Conservation (phyloP, 129 eudicot species). For the Arctium lappa region DNA sequence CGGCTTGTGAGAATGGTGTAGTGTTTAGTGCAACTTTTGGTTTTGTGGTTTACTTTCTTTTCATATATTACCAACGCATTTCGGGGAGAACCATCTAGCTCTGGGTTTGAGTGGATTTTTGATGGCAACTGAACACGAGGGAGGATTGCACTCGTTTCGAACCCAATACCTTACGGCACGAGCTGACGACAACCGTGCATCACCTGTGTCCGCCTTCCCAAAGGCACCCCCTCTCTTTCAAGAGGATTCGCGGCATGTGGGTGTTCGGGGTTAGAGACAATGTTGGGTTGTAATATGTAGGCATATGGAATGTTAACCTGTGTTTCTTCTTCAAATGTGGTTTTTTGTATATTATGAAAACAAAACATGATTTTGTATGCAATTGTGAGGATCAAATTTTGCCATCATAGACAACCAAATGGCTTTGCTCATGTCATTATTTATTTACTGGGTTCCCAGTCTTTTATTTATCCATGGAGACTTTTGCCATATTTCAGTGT, state of each 20-base stretch:
- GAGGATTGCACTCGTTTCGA: too few relatives aligned
- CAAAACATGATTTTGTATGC: conserved; percentile 25
- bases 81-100: too few relatives aligned
- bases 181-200: too few relatives aligned
- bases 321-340: conserved; percentile 11
- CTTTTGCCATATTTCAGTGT: too few relatives aligned
- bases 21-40: conserved; percentile 38
- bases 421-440: background rate
- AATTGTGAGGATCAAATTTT: conserved; percentile 38
- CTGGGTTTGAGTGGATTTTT: too few relatives aligned
- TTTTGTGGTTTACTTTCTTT: conserved; percentile 7
- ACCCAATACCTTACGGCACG: too few relatives aligned
- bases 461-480: too few relatives aligned
- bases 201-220: too few relatives aligned
- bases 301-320: conserved; percentile 14
- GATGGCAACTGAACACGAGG: too few relatives aligned
- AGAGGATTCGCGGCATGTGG: background rate
- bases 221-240: too few relatives aligned
- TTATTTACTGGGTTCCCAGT: background rate
- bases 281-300: conserved; percentile 18
- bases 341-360: conserved; percentile 48
- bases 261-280: background rate
- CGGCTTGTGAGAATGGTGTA: conserved; percentile 44
- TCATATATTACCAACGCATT: background rate
- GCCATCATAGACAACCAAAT: conserved; percentile 3